Evolutionary conservation across 495 filamentous ascomycete genomes (phyloP), one percentile per base, ranked within the genome.

Genomic region (Penicillium maclennaniae): DNA sequence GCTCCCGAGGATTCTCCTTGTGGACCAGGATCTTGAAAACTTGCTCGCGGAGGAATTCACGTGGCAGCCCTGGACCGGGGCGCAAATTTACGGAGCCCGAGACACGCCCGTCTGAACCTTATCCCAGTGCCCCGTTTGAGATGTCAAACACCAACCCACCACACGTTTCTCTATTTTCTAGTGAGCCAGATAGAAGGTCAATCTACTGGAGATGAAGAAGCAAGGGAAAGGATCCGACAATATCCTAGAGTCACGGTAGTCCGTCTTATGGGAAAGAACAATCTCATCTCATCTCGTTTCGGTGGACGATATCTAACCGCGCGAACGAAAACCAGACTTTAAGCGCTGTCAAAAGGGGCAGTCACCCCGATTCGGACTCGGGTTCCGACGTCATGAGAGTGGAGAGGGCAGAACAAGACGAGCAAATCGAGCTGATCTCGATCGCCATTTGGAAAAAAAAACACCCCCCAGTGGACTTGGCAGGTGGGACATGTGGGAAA

Each of bases 291-390:
- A 28, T 25, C 31, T 31, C 15, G 31, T 38, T 31, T 54, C 51
- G 40, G 48, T 25, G 46, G 20, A 39, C 20, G n/a, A 19, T 8
- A 9, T 19, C n/a, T 57, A 57, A 54, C 54, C 58, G 53, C 55
- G 55, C 58, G 51, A 43, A 51, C 52, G 39, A 49, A 50, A 49
- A 50, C 52, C 37, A 16, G 56, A 60, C 49, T 51, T 37, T 55
- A 63, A 54, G 49, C 47, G 56, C 56, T 56, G 53, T 59, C 54
- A 54, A 60, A 53, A 37, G 51, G 31, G 57, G 53, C 49, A 60
- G 50, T 37, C 26, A 16, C 7, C n/a, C 43, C 43, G 54, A 51
- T 50, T 47, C 19, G 47, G 19, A 51, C 6, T 5, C 23, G 23
- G 23, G 31, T 12, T 2, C 19, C 26, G 49, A 60, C 58, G 58